These are phyloP conservation scores for Paecilomyces niveus DNA, from an alignment of 2,329 filamentous ascomycete species.

Conservation along the genomic window DNA sequence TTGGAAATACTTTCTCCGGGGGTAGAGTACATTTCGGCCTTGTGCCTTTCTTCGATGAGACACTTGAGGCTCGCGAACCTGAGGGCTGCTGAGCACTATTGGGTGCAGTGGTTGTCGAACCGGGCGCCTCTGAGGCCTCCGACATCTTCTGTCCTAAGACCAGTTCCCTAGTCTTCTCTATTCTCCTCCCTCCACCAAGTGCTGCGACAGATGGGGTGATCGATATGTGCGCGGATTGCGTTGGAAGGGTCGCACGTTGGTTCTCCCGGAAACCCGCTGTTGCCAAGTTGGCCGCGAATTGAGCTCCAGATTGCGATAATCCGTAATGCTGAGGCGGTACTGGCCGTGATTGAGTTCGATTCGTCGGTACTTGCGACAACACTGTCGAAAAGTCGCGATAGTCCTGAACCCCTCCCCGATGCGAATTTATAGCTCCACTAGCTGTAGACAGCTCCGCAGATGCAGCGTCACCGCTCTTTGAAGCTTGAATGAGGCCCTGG, in stretches of 20 bases:
- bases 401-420: neutral
- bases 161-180: neutral
- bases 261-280: neutral
- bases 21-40: slow-evolving; percentile 34
- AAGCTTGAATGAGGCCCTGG: neutral
- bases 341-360: neutral
- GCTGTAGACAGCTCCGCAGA: neutral
- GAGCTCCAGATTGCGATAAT: neutral
- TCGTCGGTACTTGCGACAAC: neutral
- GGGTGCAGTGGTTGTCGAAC: neutral
- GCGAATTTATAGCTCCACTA: neutral
- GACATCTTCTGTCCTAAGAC: neutral
- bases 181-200: neutral
- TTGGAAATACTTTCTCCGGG: slow-evolving; percentile 58
- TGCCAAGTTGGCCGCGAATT: neutral
- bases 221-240: neutral
- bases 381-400: neutral
- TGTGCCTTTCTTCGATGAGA: neutral
- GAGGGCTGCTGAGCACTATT: neutral
- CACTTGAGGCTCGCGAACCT: neutral
- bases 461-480: neutral
- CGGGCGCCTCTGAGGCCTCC: neutral
- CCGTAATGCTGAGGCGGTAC: neutral
- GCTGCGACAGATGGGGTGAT: neutral
- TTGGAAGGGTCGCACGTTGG: neutral